Evolutionary conservation across 1,284 basidiomycete genomes (phyloP), one percentile per base, ranked within the genome.

Genomic region (Lignosus rhinocerotis): DNA sequence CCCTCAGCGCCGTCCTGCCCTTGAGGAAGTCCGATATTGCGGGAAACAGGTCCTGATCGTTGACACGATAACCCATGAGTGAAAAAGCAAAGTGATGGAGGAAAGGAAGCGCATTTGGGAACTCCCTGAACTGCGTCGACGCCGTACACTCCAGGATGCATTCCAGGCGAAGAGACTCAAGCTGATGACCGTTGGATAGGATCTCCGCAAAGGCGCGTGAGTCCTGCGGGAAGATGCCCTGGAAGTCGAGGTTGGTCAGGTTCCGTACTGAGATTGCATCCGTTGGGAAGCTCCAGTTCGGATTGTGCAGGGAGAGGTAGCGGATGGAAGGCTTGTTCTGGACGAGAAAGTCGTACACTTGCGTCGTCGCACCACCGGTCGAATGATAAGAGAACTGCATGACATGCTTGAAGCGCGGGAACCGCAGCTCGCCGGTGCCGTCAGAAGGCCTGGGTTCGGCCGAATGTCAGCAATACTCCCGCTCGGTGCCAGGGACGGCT

Each of bases 21-120:
- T 84, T 79, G 31, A 90, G 72, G 68, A 90, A 88, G 36, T 85
- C 85, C 3, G 83, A 78, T 46, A 90, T 78, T 6, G 87, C 80
- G 3, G 85, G 86, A 74, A 88, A 87, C 3, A 90, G 75, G 62
- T 85, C 85, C 16, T 78, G 74, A 66, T 88, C 87, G 31, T 73
- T 69, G 16, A 79, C 73, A 33, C 80, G 73, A 58, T 80, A 76
- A 36, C 78, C 77, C 7, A 83, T 68, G 31, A 87, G 78, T 9
- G 76, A 75, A 66, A 90, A 79, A 1, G 81, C 75, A 65, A 90
- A 88, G 67, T 86, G 80, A 3, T 80, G 78, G 6, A 90, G 78
- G 73, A 87, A 85, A 8, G 85, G 86, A 0, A 90, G 72, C 2
- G 73, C 66, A 25, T 58, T 72, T 2, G 74, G 63, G 57, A 76